phyloP scores from a whole-genome alignment of 805 yeast species.

The Debaryomyces castellii region DNA sequence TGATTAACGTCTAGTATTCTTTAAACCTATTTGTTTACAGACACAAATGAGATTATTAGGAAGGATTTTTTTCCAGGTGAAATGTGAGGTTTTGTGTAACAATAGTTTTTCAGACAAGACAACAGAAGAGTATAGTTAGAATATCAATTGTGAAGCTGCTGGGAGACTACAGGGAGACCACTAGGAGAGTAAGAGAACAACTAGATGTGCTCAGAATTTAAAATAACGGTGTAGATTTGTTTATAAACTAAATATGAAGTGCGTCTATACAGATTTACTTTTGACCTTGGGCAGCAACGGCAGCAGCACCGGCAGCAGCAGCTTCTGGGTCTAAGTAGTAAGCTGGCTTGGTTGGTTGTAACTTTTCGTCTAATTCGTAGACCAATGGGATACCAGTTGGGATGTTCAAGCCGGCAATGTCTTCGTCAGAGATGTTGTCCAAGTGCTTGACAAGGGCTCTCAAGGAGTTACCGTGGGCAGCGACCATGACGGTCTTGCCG shows the following conservation, averaged over 20 bases:
- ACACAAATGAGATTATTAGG: neutral
- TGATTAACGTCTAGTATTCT: neutral
- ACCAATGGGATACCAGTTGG: slow-evolving; percentile 99
- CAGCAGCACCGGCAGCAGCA: slow-evolving; percentile 99
- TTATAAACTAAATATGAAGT: too few species aligned
- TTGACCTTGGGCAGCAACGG: slow-evolving; percentile 93
- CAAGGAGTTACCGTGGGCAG: slow-evolving; percentile 98
- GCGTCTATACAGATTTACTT: slow-evolving; percentile 21
- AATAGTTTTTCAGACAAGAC: neutral
- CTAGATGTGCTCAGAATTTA: too few species aligned
- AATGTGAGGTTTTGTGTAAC: neutral
- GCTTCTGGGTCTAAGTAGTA: slow-evolving; percentile 99
- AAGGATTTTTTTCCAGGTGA: slow-evolving; percentile 1
- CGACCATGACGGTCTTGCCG: slow-evolving; percentile 88
- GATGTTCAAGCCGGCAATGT: slow-evolving; percentile 91
- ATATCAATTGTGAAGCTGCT: neutral
- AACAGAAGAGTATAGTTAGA: neutral
- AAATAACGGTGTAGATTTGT: too few species aligned
- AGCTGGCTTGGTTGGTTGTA: slow-evolving; percentile 88
- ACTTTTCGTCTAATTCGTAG: slow-evolving; percentile 83
- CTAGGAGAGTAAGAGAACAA: neutral
- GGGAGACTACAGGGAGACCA: neutral
- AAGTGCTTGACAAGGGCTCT: slow-evolving; percentile 95
- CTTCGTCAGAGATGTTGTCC: slow-evolving; percentile 88
- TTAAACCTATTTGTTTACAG: neutral